These are phyloP conservation scores for Dichomitus squalens DNA, from an alignment of 1,284 basidiomycete genomes.

Conservation along the genomic window DNA sequence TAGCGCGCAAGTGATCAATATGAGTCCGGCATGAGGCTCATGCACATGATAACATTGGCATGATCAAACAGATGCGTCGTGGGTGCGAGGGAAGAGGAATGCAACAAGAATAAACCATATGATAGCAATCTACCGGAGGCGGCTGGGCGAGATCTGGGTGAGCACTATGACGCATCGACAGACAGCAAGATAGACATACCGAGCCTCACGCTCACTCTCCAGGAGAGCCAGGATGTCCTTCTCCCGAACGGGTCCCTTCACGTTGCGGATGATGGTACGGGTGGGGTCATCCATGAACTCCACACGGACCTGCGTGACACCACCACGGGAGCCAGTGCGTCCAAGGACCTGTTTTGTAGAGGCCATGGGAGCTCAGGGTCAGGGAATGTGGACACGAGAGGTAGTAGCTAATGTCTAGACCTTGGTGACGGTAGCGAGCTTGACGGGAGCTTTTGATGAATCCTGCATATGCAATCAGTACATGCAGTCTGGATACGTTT, in stretches of 20 bases:
- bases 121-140: constrained; percentile 41
- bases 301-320: constrained; percentile 99
- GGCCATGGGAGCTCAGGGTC: constrained; percentile 2
- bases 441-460: constrained; percentile 88
- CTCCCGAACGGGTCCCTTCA: constrained; percentile 97
- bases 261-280: constrained; percentile 98
- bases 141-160: constrained; percentile 31
- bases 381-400: not conserved
- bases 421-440: constrained; percentile 96
- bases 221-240: constrained; percentile 97
- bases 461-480: constrained; percentile 47
- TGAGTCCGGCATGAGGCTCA: constrained; percentile 15
- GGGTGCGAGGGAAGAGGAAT: constrained; percentile 24
- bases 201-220: constrained; percentile 99
- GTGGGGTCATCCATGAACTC: constrained; percentile 99
- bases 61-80: constrained; percentile 37
- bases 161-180: not conserved
- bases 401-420: constrained; percentile 42
- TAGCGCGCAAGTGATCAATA: not conserved
- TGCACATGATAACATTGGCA: constrained; percentile 33
- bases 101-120: constrained; percentile 17
- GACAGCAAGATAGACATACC: constrained; percentile 60
- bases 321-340: constrained; percentile 98
- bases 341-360: constrained; percentile 80
- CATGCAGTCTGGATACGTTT: not conserved